These are phyloP conservation scores for Grosmannia huntii DNA, from an alignment of 2,329 filamentous ascomycete genomes.

Conservation along the genomic window DNA sequence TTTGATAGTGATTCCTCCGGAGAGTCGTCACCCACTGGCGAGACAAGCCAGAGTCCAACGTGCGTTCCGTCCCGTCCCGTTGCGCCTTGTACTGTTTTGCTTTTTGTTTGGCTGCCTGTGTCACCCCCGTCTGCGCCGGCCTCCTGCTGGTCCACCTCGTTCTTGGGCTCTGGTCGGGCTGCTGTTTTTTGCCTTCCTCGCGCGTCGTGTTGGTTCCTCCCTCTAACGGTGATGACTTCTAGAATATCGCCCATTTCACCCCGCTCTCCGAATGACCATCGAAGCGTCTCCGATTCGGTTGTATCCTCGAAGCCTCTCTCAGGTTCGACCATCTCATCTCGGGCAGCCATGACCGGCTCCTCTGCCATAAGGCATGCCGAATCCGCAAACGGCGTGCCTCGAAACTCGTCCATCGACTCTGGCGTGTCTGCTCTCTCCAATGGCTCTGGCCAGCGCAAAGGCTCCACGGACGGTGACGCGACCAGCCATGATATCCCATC, in stretches of 20 bases:
- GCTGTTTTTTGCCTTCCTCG: not conserved
- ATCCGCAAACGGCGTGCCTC: conserved; percentile 32
- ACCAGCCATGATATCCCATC: conserved; percentile 62
- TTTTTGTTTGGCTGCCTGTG: not conserved
- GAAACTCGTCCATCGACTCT: conserved; percentile 86
- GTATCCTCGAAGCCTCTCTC: conserved; percentile 29
- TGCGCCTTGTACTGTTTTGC: not conserved
- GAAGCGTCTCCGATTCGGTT: conserved; percentile 29
- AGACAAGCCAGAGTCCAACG: conserved; percentile 16
- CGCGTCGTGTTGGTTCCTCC: not conserved
- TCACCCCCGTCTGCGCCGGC: not conserved
- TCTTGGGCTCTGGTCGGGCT: not conserved
- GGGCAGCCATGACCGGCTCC: conserved; percentile 34
- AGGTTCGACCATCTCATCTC: conserved; percentile 25
- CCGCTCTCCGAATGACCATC: conserved; percentile 34
- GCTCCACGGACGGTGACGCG: conserved; percentile 38
- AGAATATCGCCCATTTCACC: conserved; percentile 17
- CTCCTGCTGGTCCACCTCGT: not conserved
- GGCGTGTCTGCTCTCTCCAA: conserved; percentile 68
- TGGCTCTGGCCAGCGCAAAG: conserved; percentile 44
- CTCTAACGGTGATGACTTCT: not conserved
- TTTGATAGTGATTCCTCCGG: conserved; percentile 25
- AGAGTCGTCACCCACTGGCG: conserved; percentile 18
- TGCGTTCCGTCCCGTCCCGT: conserved; percentile 14
- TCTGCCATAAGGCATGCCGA: conserved; percentile 28